Percentiles rank a stretch among this genome's conserved stretches.
These are phyloP conservation scores for Chlamydomonas eustigma DNA, from an alignment of 139 green algal species.

Conservation along the genomic window DNA sequence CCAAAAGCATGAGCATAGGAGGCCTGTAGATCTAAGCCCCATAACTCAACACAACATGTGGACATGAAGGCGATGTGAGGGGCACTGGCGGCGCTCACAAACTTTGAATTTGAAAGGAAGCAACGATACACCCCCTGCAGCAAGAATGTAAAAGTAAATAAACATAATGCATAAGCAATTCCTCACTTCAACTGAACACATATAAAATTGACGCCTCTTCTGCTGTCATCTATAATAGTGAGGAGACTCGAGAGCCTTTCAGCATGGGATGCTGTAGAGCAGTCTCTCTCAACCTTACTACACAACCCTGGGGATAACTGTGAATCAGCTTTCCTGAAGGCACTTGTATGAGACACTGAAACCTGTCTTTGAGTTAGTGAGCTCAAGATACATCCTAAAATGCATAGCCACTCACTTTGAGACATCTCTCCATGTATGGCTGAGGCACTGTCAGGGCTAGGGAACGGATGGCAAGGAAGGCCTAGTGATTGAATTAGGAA, in stretches of 20 bases:
- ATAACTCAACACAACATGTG: conserved; percentile 80
- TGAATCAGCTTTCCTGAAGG: no score
- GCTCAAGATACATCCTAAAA: no score
- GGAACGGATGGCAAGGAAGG: conserved; percentile 80
- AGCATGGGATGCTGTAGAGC: background rate
- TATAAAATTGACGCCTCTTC: no score
- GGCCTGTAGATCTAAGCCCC: conserved; percentile 58
- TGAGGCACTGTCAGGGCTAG: conserved; percentile 62
- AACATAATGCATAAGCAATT: no score
- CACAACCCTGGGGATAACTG: no score
- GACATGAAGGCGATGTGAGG: conserved; percentile 86
- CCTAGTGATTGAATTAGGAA: no score
- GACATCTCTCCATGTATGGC: conserved; percentile 58
- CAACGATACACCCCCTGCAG: conserved; percentile 57
- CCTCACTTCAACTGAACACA: no score
- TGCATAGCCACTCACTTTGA: conserved; percentile 47
- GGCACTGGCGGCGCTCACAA: conserved; percentile 66
- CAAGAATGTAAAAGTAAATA: background rate
- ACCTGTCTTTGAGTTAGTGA: no score
- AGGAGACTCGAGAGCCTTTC: background rate
- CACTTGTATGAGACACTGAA: no score
- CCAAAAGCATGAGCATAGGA: conserved; percentile 76
- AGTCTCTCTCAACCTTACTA: no score
- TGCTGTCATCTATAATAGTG: background rate
- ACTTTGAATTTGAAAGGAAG: conserved; percentile 82